Percentiles rank a stretch among this genome's conserved stretches.
Conservation (phyloP, 345 rosid genomes). For the Diplotaxis tenuifolia region DNA sequence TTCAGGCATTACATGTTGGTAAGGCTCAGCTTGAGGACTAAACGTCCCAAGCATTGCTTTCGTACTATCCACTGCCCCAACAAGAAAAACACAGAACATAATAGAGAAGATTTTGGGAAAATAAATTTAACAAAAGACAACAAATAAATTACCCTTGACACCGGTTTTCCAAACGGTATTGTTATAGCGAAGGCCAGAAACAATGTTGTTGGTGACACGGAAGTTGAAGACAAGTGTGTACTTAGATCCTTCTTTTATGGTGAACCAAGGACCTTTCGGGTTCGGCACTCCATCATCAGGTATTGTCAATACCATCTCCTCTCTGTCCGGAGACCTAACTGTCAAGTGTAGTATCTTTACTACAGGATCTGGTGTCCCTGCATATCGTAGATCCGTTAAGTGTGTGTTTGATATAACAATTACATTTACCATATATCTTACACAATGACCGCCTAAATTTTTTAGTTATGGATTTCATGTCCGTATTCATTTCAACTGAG, state of each 20-base stretch:
- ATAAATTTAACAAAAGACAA: neutral
- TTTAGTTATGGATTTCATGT: neutral
- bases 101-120: neutral
- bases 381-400: neutral
- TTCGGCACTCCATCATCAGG: constrained; percentile 57
- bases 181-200: constrained; percentile 72
- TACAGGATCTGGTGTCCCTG: constrained; percentile 81
- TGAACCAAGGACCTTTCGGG: constrained; percentile 78
- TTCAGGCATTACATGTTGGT: constrained; percentile 70
- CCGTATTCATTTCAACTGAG: neutral
- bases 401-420: neutral
- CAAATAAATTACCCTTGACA: constrained; percentile 48
- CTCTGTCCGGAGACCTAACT: constrained; percentile 62
- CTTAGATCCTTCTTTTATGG: constrained; percentile 81
- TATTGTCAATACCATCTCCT: constrained; percentile 61
- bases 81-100: neutral
- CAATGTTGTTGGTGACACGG: too few species aligned
- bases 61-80: constrained; percentile 68
- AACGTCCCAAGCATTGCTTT: constrained; percentile 94
- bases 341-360: constrained; percentile 74
- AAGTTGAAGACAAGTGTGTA: constrained; percentile 69
- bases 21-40: constrained; percentile 85
- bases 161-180: constrained; percentile 84
- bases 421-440: neutral
- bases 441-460: neutral